Evolutionary conservation across 352 stramenopile genomes (phyloP).

Genomic region (Globisporangium emineosum): DNA sequence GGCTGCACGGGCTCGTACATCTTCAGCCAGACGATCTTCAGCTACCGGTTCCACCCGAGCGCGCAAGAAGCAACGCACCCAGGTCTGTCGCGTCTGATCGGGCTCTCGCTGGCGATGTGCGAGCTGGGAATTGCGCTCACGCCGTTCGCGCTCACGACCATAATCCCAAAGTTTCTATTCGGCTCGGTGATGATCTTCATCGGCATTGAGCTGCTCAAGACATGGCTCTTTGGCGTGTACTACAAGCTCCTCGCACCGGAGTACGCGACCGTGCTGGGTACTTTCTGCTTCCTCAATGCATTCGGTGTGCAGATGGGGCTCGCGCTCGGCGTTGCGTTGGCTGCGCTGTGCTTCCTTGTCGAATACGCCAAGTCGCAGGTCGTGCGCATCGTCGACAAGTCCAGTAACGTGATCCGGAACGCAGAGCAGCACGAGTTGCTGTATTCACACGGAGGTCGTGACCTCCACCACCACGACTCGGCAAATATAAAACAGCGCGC

Average conservation of each 20-base stretch:
- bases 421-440: conserved; percentile 56
- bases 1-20: conserved; percentile 91
- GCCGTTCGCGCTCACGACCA: conserved; percentile 88
- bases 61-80: conserved; percentile 32
- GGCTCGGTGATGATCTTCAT: conserved; percentile 97
- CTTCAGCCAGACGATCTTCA: conserved; percentile 94
- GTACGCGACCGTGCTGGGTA: conserved; percentile 89
- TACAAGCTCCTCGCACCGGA: conserved; percentile 71
- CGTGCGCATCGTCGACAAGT: conserved; percentile 54
- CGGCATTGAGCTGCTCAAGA: conserved; percentile 92
- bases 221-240: conserved; percentile 60
- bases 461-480: conserved; percentile 13
- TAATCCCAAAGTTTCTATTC: conserved; percentile 97
- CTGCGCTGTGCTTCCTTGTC: conserved; percentile 82
- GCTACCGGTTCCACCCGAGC: conserved; percentile 52
- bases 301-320: conserved; percentile 90
- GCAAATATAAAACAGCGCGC: conserved; percentile 33
- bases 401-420: conserved; percentile 63
- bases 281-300: conserved; percentile 89
- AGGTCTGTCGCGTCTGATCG: conserved; percentile 61
- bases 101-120: conserved; percentile 47
- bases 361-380: conserved; percentile 67
- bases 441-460: conserved; percentile 17
- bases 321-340: conserved; percentile 36
- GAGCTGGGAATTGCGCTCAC: conserved; percentile 65